Percentiles rank a stretch among this genome's conserved stretches.
phyloP scores from a whole-genome alignment of 371 early-diverging fungal genomes.

The Mucor ambiguus region DNA sequence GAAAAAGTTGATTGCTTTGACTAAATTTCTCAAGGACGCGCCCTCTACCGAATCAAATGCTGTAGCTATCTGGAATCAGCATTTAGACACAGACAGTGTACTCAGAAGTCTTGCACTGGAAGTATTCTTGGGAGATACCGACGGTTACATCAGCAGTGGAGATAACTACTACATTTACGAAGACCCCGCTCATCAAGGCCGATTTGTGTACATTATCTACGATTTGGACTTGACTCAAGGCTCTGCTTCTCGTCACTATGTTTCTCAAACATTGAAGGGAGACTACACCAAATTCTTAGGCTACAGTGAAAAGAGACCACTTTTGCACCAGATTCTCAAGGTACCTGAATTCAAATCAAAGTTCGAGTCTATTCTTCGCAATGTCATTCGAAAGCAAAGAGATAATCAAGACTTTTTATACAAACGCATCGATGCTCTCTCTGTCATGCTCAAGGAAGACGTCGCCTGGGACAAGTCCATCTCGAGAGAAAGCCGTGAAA shows the following conservation, averaged over 20 bases:
- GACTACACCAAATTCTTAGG: background rate
- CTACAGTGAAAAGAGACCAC: conserved; percentile 1
- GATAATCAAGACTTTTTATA: conserved; percentile 9
- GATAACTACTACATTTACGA: conserved; percentile 38
- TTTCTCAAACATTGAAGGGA: background rate
- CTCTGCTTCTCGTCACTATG: background rate
- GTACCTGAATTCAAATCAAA: conserved; percentile 14
- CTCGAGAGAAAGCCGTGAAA: background rate
- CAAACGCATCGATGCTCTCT: conserved; percentile 20
- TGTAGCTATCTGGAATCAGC: conserved; percentile 29
- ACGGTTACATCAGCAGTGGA: conserved; percentile 31
- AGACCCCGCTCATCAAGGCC: conserved; percentile 4
- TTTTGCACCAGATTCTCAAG: conserved; percentile 11
- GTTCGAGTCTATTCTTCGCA: conserved; percentile 12
- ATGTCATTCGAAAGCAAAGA: conserved; percentile 10
- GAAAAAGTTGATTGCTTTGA: conserved; percentile 30
- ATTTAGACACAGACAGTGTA: conserved; percentile 13
- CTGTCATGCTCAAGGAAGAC: conserved; percentile 26
- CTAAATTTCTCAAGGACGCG: conserved; percentile 28
- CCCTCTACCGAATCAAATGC: conserved; percentile 15
- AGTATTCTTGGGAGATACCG: conserved; percentile 31
- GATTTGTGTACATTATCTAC: conserved; percentile 16
- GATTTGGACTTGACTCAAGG: conserved; percentile 39
- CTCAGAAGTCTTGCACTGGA: conserved; percentile 32
- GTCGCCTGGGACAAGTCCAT: conserved; percentile 22